Evolutionary conservation across 768 basidiomycete genomes (phyloP), one percentile per base, ranked within the genome.

Genomic region (Tulasnella sp.): DNA sequence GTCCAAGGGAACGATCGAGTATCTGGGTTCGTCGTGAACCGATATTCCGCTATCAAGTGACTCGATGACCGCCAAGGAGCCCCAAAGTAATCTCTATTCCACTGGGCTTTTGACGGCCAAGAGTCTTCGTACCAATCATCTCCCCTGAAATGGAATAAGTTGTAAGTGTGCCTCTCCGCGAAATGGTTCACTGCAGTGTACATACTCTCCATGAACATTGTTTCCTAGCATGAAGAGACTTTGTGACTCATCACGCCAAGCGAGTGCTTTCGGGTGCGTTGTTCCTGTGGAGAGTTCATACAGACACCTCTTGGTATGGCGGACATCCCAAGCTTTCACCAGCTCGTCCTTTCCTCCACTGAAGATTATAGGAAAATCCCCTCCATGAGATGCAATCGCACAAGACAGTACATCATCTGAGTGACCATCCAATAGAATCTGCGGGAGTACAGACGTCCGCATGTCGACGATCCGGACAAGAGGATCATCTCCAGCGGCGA

Each of bases 251-350:
- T 77, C 58, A 19, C 71, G 76, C 58, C 56, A 77, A 21, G 21
- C 76, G 0, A 77, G 36, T 18, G 27, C 42, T 62, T 36, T 34
- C 14, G 58, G 46, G 2, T 34, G 48, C 58, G 58, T 36, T 18
- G 76, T 77, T 27, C 76, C 76, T 18, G 76, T 62, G 34, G 76
- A 71, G 24, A 77, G 68, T 27, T 77, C 76, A 52, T 77, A 77
- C 4, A 77, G 31, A 71, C 76, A 77, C 14, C 27, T 71, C 76
- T 77, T 77, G n/a, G 76, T 68, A 19, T 68, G 58, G 14, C 76
- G 76, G 24, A 77, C 52, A 38, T 77, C 76, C 76, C 76, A 77
- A 14, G 76, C 76, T 38, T 68, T 77, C 14, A 77, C 68, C n/a
- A 68, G 8, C 24, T 77, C 76, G 68, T 77, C 76, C 56, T 71